Percentiles rank a stretch among this genome's conserved stretches.
Evolutionary conservation across 2,329 filamentous ascomycete species (phyloP).

Genomic region (Zasmidium angulare): DNA sequence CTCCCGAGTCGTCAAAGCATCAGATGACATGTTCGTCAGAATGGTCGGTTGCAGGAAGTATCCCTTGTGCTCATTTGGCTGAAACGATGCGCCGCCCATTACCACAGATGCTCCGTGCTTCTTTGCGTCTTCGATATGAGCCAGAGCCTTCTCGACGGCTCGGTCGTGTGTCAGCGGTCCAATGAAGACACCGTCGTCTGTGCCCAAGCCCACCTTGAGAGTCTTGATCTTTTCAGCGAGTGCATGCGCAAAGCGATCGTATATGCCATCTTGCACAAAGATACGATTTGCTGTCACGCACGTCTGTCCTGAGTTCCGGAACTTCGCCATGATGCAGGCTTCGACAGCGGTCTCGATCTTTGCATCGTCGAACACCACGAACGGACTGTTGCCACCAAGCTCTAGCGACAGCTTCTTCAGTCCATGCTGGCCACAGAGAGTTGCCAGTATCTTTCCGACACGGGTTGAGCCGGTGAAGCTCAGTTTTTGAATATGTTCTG

Average conservation of each 20-base stretch:
- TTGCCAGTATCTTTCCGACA: constrained; percentile 32
- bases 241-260: constrained; percentile 53
- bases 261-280: constrained; percentile 53
- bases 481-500: constrained; percentile 30
- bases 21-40: constrained; percentile 76
- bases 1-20: constrained; percentile 82
- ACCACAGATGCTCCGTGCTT: constrained; percentile 74
- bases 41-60: constrained; percentile 93
- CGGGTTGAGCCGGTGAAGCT: constrained; percentile 33
- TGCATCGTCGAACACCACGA: constrained; percentile 38
- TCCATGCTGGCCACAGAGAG: constrained; percentile 19
- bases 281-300: constrained; percentile 47
- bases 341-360: constrained; percentile 31
- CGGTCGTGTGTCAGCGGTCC: constrained; percentile 84
- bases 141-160: constrained; percentile 74
- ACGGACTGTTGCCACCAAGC: constrained; percentile 35
- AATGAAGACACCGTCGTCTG: constrained; percentile 14
- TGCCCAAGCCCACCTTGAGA: constrained; percentile 21
- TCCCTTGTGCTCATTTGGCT: constrained; percentile 28
- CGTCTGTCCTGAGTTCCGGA: constrained; percentile 31
- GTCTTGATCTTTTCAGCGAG: constrained; percentile 48
- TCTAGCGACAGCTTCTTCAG: constrained; percentile 34
- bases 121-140: constrained; percentile 77
- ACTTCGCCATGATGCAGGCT: constrained; percentile 30
- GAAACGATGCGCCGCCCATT: constrained; percentile 58